Evolutionary conservation across 208 protist genomes (phyloP).

Genomic region (Crithidia brevicula): DNA sequence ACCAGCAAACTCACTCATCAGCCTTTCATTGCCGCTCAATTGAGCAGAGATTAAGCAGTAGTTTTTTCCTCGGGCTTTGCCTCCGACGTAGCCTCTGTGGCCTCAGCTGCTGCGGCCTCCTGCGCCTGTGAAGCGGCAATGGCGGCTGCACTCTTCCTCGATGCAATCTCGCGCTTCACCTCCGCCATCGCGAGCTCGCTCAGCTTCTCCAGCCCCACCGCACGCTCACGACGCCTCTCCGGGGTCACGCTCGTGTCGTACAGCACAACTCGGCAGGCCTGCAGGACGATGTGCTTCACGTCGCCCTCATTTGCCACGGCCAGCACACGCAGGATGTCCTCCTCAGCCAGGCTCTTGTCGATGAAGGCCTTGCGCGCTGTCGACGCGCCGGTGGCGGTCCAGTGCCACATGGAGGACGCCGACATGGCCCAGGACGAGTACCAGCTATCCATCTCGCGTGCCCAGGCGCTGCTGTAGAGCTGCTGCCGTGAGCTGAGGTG

Average conservation of each 20-base stretch:
- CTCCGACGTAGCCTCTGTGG: neutral
- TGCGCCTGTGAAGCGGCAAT: constrained; percentile 7
- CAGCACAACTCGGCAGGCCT: constrained; percentile 45
- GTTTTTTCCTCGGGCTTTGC: neutral
- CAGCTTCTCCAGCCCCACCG: constrained; percentile 32
- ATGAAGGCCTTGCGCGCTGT: constrained; percentile 25
- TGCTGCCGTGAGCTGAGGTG: constrained; percentile 45
- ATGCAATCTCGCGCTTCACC: constrained; percentile 30
- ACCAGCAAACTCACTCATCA: no score
- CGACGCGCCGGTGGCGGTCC: constrained; percentile 18
- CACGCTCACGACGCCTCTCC: constrained; percentile 32
- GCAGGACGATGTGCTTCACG: constrained; percentile 43
- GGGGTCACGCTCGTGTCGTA: constrained; percentile 44
- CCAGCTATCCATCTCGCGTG: constrained; percentile 58
- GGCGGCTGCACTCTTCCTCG: constrained; percentile 2
- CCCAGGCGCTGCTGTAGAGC: constrained; percentile 28
- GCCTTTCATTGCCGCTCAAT: neutral
- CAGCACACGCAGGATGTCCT: constrained; percentile 42
- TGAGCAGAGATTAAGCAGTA: neutral
- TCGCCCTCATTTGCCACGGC: constrained; percentile 40
- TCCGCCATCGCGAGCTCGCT: constrained; percentile 32
- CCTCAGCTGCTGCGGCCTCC: constrained; percentile 2
- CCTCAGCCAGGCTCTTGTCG: constrained; percentile 36
- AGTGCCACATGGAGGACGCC: constrained; percentile 33
- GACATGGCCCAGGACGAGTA: constrained; percentile 34